Conservation (phyloP, 163 green algal genomes). For the Prototheca stagnorum region DNA sequence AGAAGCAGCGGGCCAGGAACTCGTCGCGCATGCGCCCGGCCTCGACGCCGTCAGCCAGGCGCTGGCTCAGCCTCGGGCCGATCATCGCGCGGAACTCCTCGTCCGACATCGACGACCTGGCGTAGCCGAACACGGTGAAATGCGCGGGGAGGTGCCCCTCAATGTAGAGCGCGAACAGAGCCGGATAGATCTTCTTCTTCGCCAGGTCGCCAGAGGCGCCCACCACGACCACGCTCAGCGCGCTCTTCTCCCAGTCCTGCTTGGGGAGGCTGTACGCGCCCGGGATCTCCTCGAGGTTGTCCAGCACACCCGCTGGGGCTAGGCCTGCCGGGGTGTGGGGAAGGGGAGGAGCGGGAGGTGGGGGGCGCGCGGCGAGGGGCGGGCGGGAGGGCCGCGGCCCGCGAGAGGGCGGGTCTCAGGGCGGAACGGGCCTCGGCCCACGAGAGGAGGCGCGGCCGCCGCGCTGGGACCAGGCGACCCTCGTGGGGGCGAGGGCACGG, state of each 20-base stretch:
- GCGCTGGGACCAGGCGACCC: too few species aligned
- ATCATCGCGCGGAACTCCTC: slow-evolving; percentile 78
- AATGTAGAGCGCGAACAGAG: slow-evolving; percentile 90
- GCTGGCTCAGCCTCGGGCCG: slow-evolving; percentile 52
- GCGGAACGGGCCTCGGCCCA: too few species aligned
- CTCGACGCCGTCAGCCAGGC: slow-evolving; percentile 49
- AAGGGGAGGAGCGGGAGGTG: too few species aligned
- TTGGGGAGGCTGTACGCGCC: slow-evolving; percentile 25
- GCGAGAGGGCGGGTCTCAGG: too few species aligned
- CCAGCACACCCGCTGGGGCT: too few species aligned
- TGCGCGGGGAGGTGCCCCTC: slow-evolving; percentile 68
- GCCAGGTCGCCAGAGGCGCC: slow-evolving; percentile 73
- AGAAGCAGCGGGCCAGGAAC: slow-evolving; percentile 83
- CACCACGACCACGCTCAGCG: slow-evolving; percentile 60
- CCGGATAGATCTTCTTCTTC: slow-evolving; percentile 95
- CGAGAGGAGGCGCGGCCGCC: too few species aligned
- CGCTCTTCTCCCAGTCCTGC: slow-evolving; percentile 41
- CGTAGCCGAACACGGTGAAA: slow-evolving; percentile 78
- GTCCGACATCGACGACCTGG: slow-evolving; percentile 79
- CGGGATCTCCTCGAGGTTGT: too few species aligned
- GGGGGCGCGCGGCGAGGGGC: too few species aligned
- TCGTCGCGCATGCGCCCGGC: slow-evolving; percentile 62
- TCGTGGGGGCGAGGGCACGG: too few species aligned
- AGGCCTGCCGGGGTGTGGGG: too few species aligned
- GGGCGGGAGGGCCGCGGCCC: too few species aligned